These are phyloP conservation scores for Fusarium sp. DNA, from an alignment of 2,329 filamentous ascomycete genomes.

Conservation along the genomic window DNA sequence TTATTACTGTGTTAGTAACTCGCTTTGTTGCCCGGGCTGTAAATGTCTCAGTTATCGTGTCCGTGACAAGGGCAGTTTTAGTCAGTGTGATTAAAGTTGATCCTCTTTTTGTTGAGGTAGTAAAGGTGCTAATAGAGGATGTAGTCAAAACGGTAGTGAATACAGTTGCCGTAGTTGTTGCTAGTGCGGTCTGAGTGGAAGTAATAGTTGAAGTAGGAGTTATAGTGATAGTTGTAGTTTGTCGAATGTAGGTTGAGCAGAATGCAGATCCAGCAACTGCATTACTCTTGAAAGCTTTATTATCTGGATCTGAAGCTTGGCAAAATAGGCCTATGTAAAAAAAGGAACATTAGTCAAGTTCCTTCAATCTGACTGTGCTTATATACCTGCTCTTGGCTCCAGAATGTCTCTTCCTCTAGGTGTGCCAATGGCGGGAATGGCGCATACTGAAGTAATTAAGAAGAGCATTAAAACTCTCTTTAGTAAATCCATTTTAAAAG, in stretches of 20 bases:
- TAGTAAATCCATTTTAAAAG: not conserved
- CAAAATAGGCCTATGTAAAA: not conserved
- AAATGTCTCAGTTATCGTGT: not conserved
- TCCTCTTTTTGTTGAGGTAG: not conserved
- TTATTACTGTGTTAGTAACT: not conserved
- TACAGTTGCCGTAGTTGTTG: not conserved
- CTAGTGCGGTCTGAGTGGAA: not conserved
- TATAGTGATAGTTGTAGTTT: not conserved
- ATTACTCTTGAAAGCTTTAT: not conserved
- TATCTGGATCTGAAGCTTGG: not conserved
- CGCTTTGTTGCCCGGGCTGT: not conserved
- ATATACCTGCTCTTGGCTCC: not conserved
- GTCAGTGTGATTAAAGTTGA: not conserved
- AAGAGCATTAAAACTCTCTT: not conserved
- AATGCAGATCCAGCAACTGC: not conserved
- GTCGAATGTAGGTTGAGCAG: not conserved
- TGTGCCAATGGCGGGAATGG: not conserved
- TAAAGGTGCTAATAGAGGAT: not conserved
- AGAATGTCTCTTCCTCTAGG: not conserved
- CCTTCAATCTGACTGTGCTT: fast-evolving
- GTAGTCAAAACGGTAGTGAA: not conserved
- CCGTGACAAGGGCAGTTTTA: not conserved
- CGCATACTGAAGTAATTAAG: not conserved
- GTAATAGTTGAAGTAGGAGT: not conserved
- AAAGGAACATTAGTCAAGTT: not conserved